Conservation (phyloP, 2,329 filamentous ascomycete genomes). For the Fusarium sarcochroum region DNA sequence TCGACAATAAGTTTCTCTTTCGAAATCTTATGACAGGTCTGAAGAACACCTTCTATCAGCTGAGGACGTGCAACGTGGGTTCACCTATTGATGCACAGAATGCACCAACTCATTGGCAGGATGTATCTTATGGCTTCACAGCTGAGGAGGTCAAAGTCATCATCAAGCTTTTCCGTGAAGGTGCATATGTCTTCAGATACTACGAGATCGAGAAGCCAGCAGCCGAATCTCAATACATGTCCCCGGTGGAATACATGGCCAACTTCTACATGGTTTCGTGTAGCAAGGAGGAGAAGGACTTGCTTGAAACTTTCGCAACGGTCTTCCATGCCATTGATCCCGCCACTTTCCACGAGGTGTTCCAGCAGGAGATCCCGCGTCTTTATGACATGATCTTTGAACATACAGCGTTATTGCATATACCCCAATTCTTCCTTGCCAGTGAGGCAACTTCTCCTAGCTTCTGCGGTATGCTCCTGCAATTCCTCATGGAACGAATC, state of each 20-base stretch:
- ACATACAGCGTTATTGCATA: conserved; percentile 92
- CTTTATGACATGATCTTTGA: conserved; percentile 99
- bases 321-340: conserved; percentile 99
- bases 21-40: conserved; percentile 95
- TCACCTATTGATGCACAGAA: conserved; percentile 80
- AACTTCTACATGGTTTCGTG: conserved; percentile 96
- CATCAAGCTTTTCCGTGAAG: conserved; percentile 96
- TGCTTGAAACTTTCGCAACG: conserved; percentile 96
- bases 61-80: conserved; percentile 88
- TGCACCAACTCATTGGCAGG: conserved; percentile 91
- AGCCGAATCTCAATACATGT: conserved; percentile 80
- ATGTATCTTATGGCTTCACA: conserved; percentile 95
- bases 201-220: conserved; percentile 89
- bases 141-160: conserved; percentile 97
- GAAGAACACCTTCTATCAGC: conserved; percentile 96
- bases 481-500: conserved; percentile 97
- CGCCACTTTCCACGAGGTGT: conserved; percentile 98
- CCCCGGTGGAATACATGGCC: conserved; percentile 91
- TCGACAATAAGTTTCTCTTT: conserved; percentile 98
- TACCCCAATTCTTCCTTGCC: conserved; percentile 98
- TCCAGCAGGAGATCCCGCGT: conserved; percentile 95
- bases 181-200: conserved; percentile 95
- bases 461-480: conserved; percentile 97
- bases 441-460: conserved; percentile 97
- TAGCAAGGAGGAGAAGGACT: conserved; percentile 95